phyloP scores from a whole-genome alignment of 2,329 filamentous ascomycete species.

The Apiospora aurea region DNA sequence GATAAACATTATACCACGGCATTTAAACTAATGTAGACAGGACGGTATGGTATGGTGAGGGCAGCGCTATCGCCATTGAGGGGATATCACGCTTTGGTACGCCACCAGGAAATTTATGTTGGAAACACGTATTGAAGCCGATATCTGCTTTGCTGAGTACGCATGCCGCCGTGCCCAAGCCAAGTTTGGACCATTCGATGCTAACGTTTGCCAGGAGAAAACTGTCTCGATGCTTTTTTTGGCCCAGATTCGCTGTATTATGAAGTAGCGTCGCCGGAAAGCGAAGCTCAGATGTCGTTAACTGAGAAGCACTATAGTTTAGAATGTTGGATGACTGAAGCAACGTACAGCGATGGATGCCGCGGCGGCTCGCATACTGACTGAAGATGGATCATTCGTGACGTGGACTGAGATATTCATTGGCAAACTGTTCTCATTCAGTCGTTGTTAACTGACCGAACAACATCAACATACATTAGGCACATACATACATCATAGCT shows the following conservation, averaged over 20 bases:
- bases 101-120: neutral
- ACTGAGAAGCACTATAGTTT: neutral
- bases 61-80: no score
- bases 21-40: no score
- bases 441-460: neutral
- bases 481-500: neutral
- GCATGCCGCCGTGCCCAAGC: neutral
- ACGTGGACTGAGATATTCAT: neutral
- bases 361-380: neutral
- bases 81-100: neutral
- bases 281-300: neutral
- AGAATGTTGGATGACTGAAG: neutral
- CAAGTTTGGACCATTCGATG: neutral
- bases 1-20: no score
- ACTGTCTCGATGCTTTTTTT: neutral
- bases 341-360: neutral
- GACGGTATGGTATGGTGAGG: no score
- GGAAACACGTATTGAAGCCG: neutral
- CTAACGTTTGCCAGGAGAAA: neutral
- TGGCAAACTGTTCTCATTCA: neutral
- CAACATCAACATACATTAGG: no score
- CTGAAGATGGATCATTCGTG: neutral
- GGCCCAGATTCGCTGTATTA: neutral
- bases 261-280: neutral
- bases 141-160: neutral